These are phyloP conservation scores for Ophiostoma piceae DNA, from an alignment of 2,329 filamentous ascomycete species.

Conservation along the genomic window DNA sequence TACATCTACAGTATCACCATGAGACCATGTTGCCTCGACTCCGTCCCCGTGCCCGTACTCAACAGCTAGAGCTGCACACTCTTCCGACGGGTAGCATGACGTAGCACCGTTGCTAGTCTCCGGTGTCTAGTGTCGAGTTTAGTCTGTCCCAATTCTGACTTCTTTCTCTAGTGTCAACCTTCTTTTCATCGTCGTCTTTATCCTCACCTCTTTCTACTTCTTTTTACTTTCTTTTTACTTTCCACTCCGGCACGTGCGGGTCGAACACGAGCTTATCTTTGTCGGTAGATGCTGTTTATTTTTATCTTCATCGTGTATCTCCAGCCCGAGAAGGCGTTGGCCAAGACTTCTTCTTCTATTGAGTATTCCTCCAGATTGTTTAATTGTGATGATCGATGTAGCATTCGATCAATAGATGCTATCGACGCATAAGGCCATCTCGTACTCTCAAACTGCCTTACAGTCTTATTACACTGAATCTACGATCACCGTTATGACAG, in stretches of 20 bases:
- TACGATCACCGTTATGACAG: background rate
- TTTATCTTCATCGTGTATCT: background rate
- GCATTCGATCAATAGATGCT: constrained; percentile 5
- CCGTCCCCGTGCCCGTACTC: background rate
- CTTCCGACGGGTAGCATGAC: constrained; percentile 4
- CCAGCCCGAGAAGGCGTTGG: background rate
- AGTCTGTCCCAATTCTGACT: background rate
- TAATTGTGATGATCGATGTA: constrained; percentile 9
- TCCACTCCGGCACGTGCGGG: background rate
- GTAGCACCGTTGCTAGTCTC: constrained; percentile 9
- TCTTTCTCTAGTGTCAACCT: constrained; percentile 1
- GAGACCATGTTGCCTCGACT: constrained; percentile 1
- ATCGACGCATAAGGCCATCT: constrained; percentile 8
- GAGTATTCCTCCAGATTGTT: background rate
- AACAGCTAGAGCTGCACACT: background rate
- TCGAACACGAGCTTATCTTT: constrained; percentile 7
- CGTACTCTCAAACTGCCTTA: constrained; percentile 10
- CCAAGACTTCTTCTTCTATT: background rate
- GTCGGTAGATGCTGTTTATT: constrained; percentile 3
- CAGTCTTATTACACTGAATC: background rate
- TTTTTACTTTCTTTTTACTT: no score
- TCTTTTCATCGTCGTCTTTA: background rate
- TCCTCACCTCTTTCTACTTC: no score
- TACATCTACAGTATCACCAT: background rate
- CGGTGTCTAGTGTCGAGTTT: background rate